These are phyloP conservation scores for Coemansia sp. DNA, from an alignment of 192 early-diverging fungal species.

Conservation along the genomic window DNA sequence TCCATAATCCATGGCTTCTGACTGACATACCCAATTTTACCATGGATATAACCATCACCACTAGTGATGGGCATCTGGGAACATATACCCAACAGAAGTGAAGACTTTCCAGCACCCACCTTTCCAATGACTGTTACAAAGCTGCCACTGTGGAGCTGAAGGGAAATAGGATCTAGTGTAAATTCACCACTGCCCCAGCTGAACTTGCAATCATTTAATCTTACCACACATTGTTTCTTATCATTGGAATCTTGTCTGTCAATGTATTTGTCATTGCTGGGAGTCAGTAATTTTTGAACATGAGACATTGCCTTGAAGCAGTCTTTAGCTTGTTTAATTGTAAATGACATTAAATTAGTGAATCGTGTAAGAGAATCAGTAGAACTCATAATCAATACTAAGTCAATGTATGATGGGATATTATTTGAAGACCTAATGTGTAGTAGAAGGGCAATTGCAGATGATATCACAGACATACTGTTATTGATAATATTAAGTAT, in stretches of 20 bases:
- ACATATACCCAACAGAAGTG: constrained; percentile 52
- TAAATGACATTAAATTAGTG: too few species aligned
- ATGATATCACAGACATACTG: background rate
- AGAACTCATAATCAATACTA: too few species aligned
- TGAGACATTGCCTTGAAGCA: too few species aligned
- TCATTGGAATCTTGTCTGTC: too few species aligned
- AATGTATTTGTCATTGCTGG: too few species aligned
- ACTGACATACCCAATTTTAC: constrained; percentile 44
- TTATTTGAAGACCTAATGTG: background rate
- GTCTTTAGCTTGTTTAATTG: too few species aligned
- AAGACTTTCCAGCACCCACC: constrained; percentile 59
- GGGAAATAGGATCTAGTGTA: background rate
- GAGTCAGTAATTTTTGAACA: too few species aligned
- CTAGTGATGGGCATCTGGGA: constrained; percentile 73
- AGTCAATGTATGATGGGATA: background rate
- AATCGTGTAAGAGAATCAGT: too few species aligned
- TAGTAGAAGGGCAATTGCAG: background rate
- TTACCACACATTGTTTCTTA: background rate
- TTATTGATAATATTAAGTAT: background rate
- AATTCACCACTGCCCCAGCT: constrained; percentile 26
- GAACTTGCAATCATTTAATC: constrained; percentile 14
- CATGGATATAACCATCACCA: constrained; percentile 66
- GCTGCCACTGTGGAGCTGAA: constrained; percentile 14
- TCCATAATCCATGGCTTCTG: constrained; percentile 49
- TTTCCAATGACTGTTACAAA: constrained; percentile 52